Percentiles rank a stretch among this genome's conserved stretches.
Conservation (phyloP, 495 filamentous ascomycete genomes). For the Chaetomium cochliodes region DNA sequence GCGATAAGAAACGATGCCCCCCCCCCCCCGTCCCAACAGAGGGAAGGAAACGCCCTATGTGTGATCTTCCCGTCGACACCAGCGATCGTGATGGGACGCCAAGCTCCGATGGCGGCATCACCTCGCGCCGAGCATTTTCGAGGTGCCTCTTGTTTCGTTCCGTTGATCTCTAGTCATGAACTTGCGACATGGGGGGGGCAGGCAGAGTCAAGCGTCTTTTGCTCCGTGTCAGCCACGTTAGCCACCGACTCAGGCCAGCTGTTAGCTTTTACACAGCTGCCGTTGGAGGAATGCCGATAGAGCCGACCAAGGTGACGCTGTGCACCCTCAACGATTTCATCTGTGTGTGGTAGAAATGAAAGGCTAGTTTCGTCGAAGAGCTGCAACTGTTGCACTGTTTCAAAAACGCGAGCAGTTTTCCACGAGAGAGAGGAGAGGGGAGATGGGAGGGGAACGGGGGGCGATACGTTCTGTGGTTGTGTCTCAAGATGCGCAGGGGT, state of each 20-base stretch:
- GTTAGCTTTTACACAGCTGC: too few species aligned
- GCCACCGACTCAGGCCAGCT: too few species aligned
- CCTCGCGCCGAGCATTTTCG: conserved; percentile 5
- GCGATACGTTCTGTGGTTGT: too few species aligned
- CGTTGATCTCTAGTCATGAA: conserved; percentile 7
- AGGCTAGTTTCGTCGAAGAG: conserved; percentile 1
- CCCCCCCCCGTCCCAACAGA: neutral
- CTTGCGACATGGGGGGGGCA: neutral
- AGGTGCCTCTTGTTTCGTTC: conserved; percentile 17
- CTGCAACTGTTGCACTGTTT: conserved; percentile 6
- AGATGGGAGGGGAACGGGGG: neutral
- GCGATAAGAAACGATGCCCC: neutral
- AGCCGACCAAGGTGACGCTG: neutral
- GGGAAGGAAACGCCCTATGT: neutral
- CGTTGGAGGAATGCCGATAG: neutral
- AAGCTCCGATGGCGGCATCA: conserved; percentile 7
- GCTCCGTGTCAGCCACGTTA: neutral
- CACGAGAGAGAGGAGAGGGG: neutral
- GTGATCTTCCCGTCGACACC: conserved; percentile 11
- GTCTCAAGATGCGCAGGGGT: conserved; percentile 23
- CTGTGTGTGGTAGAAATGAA: conserved; percentile 1
- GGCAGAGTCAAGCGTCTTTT: neutral
- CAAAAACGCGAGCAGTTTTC: conserved; percentile 1
- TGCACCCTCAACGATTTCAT: neutral
- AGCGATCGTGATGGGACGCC: conserved; percentile 6